These are phyloP conservation scores for Takakia lepidozioides DNA, from an alignment of 225 moss, liverwort and hornwort species.

Conservation along the genomic window DNA sequence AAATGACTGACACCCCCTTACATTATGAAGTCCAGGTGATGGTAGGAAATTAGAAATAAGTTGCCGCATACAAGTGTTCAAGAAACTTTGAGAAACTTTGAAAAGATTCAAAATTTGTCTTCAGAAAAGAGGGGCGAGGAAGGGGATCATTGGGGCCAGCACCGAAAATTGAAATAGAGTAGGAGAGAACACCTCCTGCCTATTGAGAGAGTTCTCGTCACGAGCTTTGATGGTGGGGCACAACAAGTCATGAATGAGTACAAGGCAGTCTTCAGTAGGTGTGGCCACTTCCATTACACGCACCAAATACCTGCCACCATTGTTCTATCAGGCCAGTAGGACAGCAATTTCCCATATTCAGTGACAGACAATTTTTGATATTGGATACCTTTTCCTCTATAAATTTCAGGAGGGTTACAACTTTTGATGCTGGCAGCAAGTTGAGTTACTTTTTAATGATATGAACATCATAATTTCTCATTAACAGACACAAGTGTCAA, in stretches of 20 bases:
- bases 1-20: too few species aligned
- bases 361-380: too few species aligned
- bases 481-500: too few species aligned
- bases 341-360: too few species aligned
- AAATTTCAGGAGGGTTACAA: too few species aligned
- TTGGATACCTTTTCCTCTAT: too few species aligned
- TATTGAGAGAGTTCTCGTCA: conserved; percentile 67
- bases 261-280: conserved; percentile 86
- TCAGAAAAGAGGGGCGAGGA: too few species aligned
- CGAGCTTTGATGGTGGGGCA: conserved; percentile 68
- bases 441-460: too few species aligned
- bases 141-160: not conserved
- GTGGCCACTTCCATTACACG: conserved; percentile 96
- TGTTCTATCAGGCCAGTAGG: conserved; percentile 1
- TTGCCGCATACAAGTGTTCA: not conserved
- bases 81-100: not conserved
- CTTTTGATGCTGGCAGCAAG: too few species aligned
- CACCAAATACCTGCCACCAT: conserved; percentile 58
- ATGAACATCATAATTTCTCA: too few species aligned
- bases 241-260: conserved; percentile 84
- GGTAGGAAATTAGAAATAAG: not conserved
- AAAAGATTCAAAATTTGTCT: not conserved
- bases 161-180: not conserved
- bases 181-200: conserved; percentile 60
- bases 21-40: too few species aligned